Conservation (phyloP, 345 rosid genomes). For the Rhodomyrtus tomentosa region DNA sequence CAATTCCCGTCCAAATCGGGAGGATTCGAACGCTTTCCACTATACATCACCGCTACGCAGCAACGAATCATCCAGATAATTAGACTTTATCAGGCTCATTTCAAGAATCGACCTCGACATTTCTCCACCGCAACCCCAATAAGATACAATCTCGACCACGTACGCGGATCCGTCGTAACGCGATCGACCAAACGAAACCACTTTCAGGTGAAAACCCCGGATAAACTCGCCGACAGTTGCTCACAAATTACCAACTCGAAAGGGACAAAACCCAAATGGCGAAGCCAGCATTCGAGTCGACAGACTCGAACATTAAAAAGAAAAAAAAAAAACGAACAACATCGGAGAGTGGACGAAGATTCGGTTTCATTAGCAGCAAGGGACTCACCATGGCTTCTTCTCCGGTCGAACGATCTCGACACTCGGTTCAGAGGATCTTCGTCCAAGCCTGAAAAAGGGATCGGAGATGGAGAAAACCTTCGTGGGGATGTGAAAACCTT, state of each 20-base stretch:
- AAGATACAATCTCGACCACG: background rate
- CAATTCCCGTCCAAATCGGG: background rate
- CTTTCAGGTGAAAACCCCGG: background rate
- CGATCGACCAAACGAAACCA: background rate
- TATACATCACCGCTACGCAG: background rate
- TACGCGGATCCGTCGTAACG: background rate
- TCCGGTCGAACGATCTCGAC: background rate
- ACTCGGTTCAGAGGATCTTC: background rate
- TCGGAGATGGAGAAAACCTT: background rate
- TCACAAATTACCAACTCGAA: background rate
- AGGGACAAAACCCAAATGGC: background rate
- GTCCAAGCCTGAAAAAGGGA: background rate
- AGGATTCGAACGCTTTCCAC: background rate
- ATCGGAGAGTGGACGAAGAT: background rate
- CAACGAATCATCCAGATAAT: background rate
- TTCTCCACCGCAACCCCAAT: background rate
- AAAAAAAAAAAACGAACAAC: too few relatives aligned
- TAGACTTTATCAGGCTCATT: background rate
- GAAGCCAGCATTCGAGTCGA: too few relatives aligned
- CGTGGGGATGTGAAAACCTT: background rate
- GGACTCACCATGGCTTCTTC: background rate
- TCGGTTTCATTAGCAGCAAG: background rate
- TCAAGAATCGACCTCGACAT: background rate
- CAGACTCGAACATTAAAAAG: background rate
- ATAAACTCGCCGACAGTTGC: background rate